Percentiles rank a stretch among this genome's conserved stretches.
Evolutionary conservation across 352 stramenopile genomes (phyloP).

Genomic region (Globisporangium acanthophoron): DNA sequence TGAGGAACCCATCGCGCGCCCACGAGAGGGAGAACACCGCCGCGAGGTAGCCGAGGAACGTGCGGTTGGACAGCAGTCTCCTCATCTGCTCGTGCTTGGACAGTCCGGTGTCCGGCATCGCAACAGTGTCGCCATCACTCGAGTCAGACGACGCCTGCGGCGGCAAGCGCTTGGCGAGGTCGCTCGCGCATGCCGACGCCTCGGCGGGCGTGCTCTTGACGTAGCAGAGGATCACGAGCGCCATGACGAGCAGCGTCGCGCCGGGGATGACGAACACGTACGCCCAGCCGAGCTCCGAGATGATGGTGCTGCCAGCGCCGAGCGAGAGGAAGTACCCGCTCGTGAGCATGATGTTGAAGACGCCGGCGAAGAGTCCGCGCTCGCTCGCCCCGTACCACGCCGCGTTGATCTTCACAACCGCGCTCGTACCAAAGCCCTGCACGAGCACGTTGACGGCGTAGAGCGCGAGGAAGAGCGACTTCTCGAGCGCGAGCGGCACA

Average conservation of each 20-base stretch:
- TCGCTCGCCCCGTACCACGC: conserved; percentile 65
- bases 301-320: conserved; percentile 54
- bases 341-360: conserved; percentile 79
- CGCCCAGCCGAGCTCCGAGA: conserved; percentile 54
- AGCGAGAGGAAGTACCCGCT: conserved; percentile 72
- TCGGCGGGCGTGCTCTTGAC: conserved; percentile 57
- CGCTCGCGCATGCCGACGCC: conserved; percentile 25
- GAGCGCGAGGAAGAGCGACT: conserved; percentile 47
- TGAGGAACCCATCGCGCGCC: conserved; percentile 63
- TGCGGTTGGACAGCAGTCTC: conserved; percentile 45
- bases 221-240: conserved; percentile 38
- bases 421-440: conserved; percentile 73
- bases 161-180: conserved; percentile 9
- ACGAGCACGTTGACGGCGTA: conserved; percentile 67
- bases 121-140: not conserved
- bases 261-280: conserved; percentile 71
- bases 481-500: conserved; percentile 21
- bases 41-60: conserved; percentile 60
- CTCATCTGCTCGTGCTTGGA: conserved; percentile 49
- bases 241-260: conserved; percentile 45
- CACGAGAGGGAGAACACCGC: conserved; percentile 73
- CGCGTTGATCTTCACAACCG: conserved; percentile 83
- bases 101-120: conserved; percentile 9
- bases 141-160: conserved; percentile 8
- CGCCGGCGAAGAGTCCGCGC: conserved; percentile 57